These are phyloP conservation scores for Austroboletus festivus DNA, from an alignment of 768 basidiomycete species.

Conservation along the genomic window DNA sequence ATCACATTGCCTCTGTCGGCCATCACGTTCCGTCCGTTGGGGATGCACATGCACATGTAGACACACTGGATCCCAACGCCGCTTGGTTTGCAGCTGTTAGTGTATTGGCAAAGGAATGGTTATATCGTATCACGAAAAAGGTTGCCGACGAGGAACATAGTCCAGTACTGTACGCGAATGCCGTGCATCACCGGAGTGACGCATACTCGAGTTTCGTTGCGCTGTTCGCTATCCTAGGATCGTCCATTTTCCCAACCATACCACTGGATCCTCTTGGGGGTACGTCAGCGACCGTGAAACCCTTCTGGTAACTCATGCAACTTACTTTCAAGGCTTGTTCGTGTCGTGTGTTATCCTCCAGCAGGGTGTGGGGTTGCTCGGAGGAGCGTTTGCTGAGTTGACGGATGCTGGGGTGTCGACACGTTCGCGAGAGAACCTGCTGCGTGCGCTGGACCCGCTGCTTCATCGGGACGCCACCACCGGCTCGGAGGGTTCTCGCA, in stretches of 20 bases:
- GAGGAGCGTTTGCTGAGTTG: slow-evolving; percentile 73
- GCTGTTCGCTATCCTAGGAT: slow-evolving; percentile 88
- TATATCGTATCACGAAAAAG: slow-evolving; percentile 83
- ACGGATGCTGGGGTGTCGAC: slow-evolving; percentile 78
- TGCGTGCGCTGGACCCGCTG: slow-evolving; percentile 55
- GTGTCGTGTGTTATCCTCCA: slow-evolving; percentile 88
- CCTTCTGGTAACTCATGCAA: slow-evolving; percentile 5
- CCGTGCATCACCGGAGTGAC: slow-evolving; percentile 96
- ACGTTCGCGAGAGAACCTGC: slow-evolving; percentile 50
- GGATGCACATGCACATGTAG: slow-evolving; percentile 54
- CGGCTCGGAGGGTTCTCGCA: slow-evolving; percentile 17
- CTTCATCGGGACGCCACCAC: slow-evolving; percentile 31
- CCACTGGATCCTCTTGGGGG: slow-evolving; percentile 95
- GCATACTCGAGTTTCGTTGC: slow-evolving; percentile 92
- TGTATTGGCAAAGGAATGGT: slow-evolving; percentile 85
- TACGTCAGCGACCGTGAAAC: slow-evolving; percentile 27
- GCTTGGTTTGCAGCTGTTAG: slow-evolving; percentile 92
- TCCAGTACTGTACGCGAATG: slow-evolving; percentile 93
- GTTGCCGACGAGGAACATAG: slow-evolving; percentile 91
- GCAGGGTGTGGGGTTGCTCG: slow-evolving; percentile 68
- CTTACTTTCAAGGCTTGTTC: slow-evolving; percentile 55
- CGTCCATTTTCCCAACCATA: slow-evolving; percentile 77
- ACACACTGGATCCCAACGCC: slow-evolving; percentile 82
- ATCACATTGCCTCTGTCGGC: slow-evolving; percentile 51
- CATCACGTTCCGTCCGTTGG: slow-evolving; percentile 50